A percentile compares a stretch with the other conserved stretches of the same genome.
Conservation (phyloP, 2,329 filamentous ascomycete species). For the Fusarium verrucosum region DNA sequence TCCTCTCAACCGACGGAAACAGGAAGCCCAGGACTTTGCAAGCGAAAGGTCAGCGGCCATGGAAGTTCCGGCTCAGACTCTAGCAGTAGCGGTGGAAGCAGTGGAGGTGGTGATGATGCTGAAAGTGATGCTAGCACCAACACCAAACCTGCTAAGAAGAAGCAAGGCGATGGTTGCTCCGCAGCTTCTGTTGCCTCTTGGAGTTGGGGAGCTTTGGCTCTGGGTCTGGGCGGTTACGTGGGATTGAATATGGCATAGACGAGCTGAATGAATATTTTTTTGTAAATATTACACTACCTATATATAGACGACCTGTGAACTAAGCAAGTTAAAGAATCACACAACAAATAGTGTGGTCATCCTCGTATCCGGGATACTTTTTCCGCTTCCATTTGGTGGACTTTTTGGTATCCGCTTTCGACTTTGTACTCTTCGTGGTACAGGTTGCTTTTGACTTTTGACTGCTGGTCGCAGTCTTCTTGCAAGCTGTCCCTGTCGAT, state of each 20-base stretch:
- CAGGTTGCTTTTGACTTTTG: too few species aligned
- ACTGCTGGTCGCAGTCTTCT: too few species aligned
- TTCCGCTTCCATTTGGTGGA: too few species aligned
- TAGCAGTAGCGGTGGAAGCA: not conserved
- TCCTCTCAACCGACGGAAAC: not conserved
- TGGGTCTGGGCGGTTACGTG: conserved; percentile 12
- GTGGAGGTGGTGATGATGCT: not conserved
- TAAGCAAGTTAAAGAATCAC: too few species aligned
- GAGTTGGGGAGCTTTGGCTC: conserved; percentile 9
- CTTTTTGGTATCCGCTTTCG: too few species aligned
- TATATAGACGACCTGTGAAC: not conserved
- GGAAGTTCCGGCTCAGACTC: not conserved
- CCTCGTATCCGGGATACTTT: too few species aligned
- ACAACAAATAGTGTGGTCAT: too few species aligned
- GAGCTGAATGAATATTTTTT: not conserved
- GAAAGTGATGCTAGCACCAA: not conserved
- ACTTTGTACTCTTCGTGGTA: too few species aligned
- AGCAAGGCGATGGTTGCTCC: conserved; percentile 11
- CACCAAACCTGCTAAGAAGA: conserved; percentile 1
- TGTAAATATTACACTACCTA: not conserved
- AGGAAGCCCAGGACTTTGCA: conserved; percentile 1
- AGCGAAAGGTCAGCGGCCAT: not conserved
- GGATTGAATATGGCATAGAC: not conserved
- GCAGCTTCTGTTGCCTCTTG: not conserved
- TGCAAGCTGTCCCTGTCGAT: too few species aligned